Percentiles rank a stretch among this genome's conserved stretches.
These are phyloP conservation scores for Aciculoconidium aculeatum DNA, from an alignment of 805 yeast genomes.

Conservation along the genomic window DNA sequence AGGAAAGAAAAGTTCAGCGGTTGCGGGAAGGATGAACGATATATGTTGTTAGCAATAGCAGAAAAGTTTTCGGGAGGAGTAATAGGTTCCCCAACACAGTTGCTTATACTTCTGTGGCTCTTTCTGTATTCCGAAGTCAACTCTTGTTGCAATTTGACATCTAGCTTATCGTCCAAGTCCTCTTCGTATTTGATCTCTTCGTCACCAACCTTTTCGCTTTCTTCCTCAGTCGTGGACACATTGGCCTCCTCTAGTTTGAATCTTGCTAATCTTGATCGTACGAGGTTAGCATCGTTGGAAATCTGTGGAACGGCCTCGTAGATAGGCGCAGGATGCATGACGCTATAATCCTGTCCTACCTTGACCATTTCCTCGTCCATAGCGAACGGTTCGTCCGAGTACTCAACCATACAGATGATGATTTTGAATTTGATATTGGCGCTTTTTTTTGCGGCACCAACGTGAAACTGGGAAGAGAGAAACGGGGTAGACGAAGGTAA, in stretches of 20 bases:
- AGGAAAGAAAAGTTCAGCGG: constrained; percentile 75
- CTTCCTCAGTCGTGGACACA: constrained; percentile 25
- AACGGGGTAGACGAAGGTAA: too few relatives aligned
- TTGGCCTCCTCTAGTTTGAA: constrained; percentile 19
- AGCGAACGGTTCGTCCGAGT: constrained; percentile 34
- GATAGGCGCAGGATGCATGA: background rate
- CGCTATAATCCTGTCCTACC: background rate
- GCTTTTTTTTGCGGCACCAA: too few relatives aligned
- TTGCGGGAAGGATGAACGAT: constrained; percentile 86
- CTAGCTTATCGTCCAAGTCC: constrained; percentile 37
- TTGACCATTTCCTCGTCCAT: constrained; percentile 38
- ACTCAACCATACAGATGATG: constrained; percentile 10
- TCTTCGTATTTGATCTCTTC: constrained; percentile 24
- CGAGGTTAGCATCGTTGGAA: constrained; percentile 13
- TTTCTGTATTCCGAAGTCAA: constrained; percentile 14
- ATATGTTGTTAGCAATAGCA: constrained; percentile 66
- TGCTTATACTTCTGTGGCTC: constrained; percentile 1
- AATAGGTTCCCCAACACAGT: constrained; percentile 14
- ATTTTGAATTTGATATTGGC: too few relatives aligned
- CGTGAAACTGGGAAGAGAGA: too few relatives aligned
- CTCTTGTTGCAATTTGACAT: constrained; percentile 17
- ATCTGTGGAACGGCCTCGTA: constrained; percentile 3
- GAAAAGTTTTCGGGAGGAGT: constrained; percentile 91
- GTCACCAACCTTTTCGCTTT: constrained; percentile 15
- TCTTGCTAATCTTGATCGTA: constrained; percentile 29